phyloP scores from a whole-genome alignment of 768 basidiomycete species.

The Naganishia vaughanmartiniae region DNA sequence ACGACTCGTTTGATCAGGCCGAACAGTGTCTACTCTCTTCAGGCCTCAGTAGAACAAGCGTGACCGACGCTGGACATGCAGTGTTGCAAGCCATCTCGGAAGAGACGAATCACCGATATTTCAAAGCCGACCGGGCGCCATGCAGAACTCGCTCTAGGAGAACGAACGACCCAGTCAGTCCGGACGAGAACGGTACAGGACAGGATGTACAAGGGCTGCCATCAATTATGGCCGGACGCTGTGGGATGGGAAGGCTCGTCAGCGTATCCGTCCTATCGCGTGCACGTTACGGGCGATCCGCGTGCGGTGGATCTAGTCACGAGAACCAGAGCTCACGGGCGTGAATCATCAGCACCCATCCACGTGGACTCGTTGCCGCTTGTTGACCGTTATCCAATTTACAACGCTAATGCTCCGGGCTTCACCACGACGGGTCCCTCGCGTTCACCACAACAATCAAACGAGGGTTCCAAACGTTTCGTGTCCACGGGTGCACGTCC shows the following conservation, averaged over 20 bases:
- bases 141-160: constrained; percentile 11
- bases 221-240: constrained; percentile 2
- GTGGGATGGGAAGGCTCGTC: constrained; percentile 20
- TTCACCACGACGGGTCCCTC: background rate
- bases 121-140: constrained; percentile 18
- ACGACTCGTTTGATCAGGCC: background rate
- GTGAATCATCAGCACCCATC: background rate
- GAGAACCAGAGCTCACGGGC: constrained; percentile 11
- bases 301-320: background rate
- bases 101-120: constrained; percentile 15
- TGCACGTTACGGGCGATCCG: constrained; percentile 9
- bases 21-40: background rate
- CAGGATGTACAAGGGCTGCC: constrained; percentile 15
- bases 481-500: constrained; percentile 1
- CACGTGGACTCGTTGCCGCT: background rate
- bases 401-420: background rate
- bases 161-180: background rate
- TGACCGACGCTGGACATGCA: constrained; percentile 2
- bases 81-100: constrained; percentile 10
- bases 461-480: constrained; percentile 8
- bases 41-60: constrained; percentile 18
- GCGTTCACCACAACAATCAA: background rate
- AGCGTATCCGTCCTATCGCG: constrained; percentile 17
- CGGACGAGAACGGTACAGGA: constrained; percentile 5
- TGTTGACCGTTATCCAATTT: background rate